Base-by-base conservation (phyloP, 495 filamentous ascomycete species). In the Xylaria bambusicola region DNA sequence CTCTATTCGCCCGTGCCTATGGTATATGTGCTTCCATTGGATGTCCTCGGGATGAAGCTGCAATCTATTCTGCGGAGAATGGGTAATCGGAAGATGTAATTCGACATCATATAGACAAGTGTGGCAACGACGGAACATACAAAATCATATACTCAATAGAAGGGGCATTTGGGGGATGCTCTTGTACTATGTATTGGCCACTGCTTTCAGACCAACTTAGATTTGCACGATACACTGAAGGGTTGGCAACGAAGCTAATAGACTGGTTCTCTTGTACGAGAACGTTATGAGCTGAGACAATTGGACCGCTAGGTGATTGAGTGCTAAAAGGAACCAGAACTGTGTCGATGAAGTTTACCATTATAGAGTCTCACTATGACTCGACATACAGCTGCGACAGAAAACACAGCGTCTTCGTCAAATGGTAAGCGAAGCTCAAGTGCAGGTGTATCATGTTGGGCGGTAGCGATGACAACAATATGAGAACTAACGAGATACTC, bases 1-100 rank as follows among this genome's bases (percentile, higher is more conserved):
- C 53, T 41, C 18, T 24, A 56, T 46, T 35, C 53, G 53, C 46
- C n/a, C 41, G 18, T 17, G n/a, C 15, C 13, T n/a, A 6, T 47
- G 20, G 9, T 12, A 5, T 24, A 18, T 18, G 15, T 23, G 23
- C 17, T 1, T 3, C 2, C 12, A 8, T 21, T 0, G 2, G 10
- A 13, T 6, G 41, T n/a, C 15, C 27, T 56, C 5, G 41, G 41
- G 18, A 21, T 20, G 15, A n/a, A 50, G 15, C 35, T 50, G 67
- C 47, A 60, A 54, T 26, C 36, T 59, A 56, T 50, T 46, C 41
- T 53, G 54, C 38, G 61, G 56, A 49, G 20, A 41, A 8, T 49
- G 55, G 55, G 44, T 48, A 48, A 58, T 31, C n/a, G 53, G 53
- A 48, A 48, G 33, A 58, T 58, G 27, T 31, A 44, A 21, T 21